These are phyloP conservation scores for Rusavskia elegans DNA, from an alignment of 495 filamentous ascomycete species.

Conservation along the genomic window DNA sequence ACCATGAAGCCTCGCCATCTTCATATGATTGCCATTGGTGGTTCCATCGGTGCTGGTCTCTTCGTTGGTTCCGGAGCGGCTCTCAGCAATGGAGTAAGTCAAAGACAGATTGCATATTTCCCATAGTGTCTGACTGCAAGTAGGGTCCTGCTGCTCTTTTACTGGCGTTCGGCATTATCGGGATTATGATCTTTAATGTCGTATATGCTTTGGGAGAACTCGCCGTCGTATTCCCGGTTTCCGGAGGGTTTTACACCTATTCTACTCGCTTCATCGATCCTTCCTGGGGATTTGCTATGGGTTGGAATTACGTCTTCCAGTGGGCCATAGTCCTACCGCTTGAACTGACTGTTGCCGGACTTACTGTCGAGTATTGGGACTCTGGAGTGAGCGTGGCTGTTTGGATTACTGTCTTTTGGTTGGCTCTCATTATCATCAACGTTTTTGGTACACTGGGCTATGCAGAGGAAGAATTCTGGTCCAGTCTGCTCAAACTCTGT, in stretches of 20 bases:
- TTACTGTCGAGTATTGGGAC: constrained; percentile 44
- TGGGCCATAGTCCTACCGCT: constrained; percentile 29
- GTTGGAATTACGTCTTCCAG: constrained; percentile 34
- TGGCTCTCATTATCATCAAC: constrained; percentile 27
- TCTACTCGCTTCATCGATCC: constrained; percentile 30
- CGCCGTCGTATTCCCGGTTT: constrained; percentile 36
- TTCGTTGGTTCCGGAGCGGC: constrained; percentile 38
- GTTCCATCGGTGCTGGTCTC: constrained; percentile 41
- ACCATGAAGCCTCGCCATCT: constrained; percentile 35
- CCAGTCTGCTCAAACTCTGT: constrained; percentile 31
- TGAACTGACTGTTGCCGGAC: constrained; percentile 36
- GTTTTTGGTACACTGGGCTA: constrained; percentile 33
- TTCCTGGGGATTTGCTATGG: constrained; percentile 31
- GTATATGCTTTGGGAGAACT: constrained; percentile 30
- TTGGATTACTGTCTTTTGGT: constrained; percentile 31
- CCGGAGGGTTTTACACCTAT: constrained; percentile 34
- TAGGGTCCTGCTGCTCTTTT: constrained; percentile 37
- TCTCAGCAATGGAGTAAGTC: constrained; percentile 22
- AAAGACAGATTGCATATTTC: too few relatives aligned
- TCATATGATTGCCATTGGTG: constrained; percentile 81
- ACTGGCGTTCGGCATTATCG: constrained; percentile 20
- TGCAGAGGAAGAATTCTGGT: constrained; percentile 37
- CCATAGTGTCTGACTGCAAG: neutral
- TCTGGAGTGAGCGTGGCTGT: constrained; percentile 24
- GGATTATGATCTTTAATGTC: constrained; percentile 20